Base-by-base conservation (phyloP, 1,139 yeast genomes). In the Ogataea hybrid region DNA sequence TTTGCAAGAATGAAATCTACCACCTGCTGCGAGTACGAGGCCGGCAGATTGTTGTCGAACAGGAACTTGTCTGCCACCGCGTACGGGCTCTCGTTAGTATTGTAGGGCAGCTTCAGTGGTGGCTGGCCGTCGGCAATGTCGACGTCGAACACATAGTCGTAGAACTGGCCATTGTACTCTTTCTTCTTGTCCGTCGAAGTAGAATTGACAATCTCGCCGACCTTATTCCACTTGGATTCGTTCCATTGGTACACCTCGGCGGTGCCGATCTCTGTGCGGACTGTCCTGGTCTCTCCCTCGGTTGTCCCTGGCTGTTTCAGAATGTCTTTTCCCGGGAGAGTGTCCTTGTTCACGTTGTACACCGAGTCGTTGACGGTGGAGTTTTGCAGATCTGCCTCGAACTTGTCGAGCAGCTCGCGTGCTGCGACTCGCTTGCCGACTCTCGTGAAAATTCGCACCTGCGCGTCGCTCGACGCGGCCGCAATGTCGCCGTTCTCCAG, bases 61-160 rank as follows among this genome's bases (percentile, higher is more conserved):
- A 94, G 70, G 56, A 94, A 94, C 51, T 80, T 73, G 46, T 81
- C 84, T 0, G 98, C 97, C 1, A 83, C 89, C 5, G 67, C 70
- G 57, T 88, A 90, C 0, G 94, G 89, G 59, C 90, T 90, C 51
- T 92, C 97, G 27, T 72, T 78, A 6, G 76, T 73, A 61, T 94
- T 94, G 59, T 77, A 87, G 0, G 97, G 96, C 44, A 94, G 71
- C 56, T 92, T 90, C 57, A 94, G 71, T 0, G 97, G 88, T 2
- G 97, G 97, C 29, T 70, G 77, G 0, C 96, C 97, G 35, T 94
- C 98, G 57, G 81, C 81, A 32, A 92, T 76, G 61, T 94, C 97
- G 20, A 94, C 97, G 62, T 94, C 97, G 66, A 94, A 92, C 6
- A 94, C 95, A 58, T 77, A 94, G 63, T 94, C 99, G 68, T 87